A percentile compares a stretch with the other conserved stretches of the same genome.
phyloP scores from a whole-genome alignment of 345 rosid genomes.

The Salix caprea region DNA sequence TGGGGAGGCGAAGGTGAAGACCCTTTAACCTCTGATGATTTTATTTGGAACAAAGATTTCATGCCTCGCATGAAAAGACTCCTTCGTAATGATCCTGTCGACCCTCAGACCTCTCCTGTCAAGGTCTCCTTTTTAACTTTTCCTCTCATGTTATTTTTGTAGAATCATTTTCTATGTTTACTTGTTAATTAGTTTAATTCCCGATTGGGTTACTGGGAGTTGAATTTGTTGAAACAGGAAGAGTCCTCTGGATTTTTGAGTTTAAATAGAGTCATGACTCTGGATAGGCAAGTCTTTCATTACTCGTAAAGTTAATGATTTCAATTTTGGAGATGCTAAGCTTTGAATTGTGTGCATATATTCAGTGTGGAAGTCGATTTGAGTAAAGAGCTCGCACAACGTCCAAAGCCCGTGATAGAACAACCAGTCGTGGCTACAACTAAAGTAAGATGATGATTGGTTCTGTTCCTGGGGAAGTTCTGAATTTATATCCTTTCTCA shows the following conservation, averaged over 20 bases:
- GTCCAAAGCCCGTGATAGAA: conserved; percentile 35
- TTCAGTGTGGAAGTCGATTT: conserved; percentile 79
- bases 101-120: conserved; percentile 35
- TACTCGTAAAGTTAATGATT: background rate
- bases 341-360: conserved; percentile 9
- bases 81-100: conserved; percentile 39
- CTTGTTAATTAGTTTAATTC: background rate
- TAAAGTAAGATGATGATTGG: conserved; percentile 33
- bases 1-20: conserved; percentile 88
- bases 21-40: conserved; percentile 81
- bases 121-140: conserved; percentile 31
- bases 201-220: background rate
- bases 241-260: conserved; percentile 78
- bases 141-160: background rate
- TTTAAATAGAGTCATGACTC: conserved; percentile 79
- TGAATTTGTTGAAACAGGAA: conserved; percentile 46
- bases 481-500: background rate
- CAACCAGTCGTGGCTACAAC: conserved; percentile 27
- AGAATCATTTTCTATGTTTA: background rate
- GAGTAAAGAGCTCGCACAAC: conserved; percentile 63
- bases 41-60: conserved; percentile 90
- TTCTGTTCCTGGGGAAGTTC: background rate
- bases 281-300: conserved; percentile 60
- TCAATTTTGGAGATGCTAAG: background rate
- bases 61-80: conserved; percentile 68